Evolutionary conservation across 2,329 filamentous ascomycete species (phyloP).

Genomic region (Tolypocladium guangdongense): DNA sequence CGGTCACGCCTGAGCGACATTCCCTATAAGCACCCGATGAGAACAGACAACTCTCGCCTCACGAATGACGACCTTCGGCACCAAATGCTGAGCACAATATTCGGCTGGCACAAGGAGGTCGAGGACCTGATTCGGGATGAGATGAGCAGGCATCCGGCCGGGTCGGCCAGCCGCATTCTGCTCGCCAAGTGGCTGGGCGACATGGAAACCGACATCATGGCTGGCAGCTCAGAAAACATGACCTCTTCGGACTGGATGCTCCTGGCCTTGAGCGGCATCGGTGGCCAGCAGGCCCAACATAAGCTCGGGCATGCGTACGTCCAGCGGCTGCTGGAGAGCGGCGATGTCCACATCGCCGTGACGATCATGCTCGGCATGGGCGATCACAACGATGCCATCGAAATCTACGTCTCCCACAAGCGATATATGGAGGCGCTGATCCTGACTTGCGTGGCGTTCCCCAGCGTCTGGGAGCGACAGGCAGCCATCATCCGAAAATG

Average conservation of each 20-base stretch:
- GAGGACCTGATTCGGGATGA: slow-evolving; percentile 77
- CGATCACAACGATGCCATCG: slow-evolving; percentile 87
- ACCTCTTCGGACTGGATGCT: slow-evolving; percentile 96
- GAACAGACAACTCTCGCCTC: slow-evolving; percentile 44
- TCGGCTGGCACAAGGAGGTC: slow-evolving; percentile 86
- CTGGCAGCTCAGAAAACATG: slow-evolving; percentile 72
- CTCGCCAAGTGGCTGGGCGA: slow-evolving; percentile 90
- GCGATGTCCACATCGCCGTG: slow-evolving; percentile 83
- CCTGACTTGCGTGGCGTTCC: slow-evolving; percentile 72
- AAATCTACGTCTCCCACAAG: slow-evolving; percentile 87
- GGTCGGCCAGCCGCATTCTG: slow-evolving; percentile 69
- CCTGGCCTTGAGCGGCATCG: slow-evolving; percentile 80
- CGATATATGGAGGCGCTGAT: slow-evolving; percentile 89
- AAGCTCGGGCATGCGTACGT: slow-evolving; percentile 87
- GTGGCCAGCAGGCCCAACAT: slow-evolving; percentile 63
- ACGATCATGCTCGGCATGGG: slow-evolving; percentile 89
- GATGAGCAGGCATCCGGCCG: slow-evolving; percentile 58
- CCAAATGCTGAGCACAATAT: slow-evolving; percentile 89
- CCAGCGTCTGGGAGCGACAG: slow-evolving; percentile 83
- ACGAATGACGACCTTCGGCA: slow-evolving; percentile 71
- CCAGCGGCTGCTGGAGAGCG: slow-evolving; percentile 77
- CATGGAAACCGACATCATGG: slow-evolving; percentile 69
- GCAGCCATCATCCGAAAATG: slow-evolving; percentile 82
- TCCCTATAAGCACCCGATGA: slow-evolving; percentile 61
- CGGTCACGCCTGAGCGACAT: slow-evolving; percentile 72